Percentiles rank a stretch among this genome's conserved stretches.
These are phyloP conservation scores for Penicillium sp. DNA, from an alignment of 2,329 filamentous ascomycete species.

Conservation along the genomic window DNA sequence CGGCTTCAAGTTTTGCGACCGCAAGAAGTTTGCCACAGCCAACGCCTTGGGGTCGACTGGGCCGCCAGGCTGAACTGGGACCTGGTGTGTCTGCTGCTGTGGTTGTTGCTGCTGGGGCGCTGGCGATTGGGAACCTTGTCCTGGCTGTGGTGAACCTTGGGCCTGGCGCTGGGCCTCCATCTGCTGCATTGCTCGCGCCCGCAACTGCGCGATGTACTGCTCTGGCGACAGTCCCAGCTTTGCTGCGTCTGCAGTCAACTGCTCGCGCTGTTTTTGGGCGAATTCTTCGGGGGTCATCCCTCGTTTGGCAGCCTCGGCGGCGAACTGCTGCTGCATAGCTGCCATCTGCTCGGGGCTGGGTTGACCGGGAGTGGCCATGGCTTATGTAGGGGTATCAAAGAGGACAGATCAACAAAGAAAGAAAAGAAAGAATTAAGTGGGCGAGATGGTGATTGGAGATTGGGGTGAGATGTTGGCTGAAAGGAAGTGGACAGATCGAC, in stretches of 20 bases:
- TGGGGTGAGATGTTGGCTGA: not conserved
- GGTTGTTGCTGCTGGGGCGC: constrained; percentile 22
- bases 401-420: not conserved
- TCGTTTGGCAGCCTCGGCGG: constrained; percentile 72
- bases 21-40: constrained; percentile 82
- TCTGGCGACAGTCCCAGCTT: constrained; percentile 50
- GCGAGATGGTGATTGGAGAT: not conserved
- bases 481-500: constrained; percentile 26
- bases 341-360: constrained; percentile 80
- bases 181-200: constrained; percentile 45
- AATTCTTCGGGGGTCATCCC: constrained; percentile 84
- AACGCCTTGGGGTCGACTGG: constrained; percentile 85
- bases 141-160: constrained; percentile 35
- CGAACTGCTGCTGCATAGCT: constrained; percentile 75
- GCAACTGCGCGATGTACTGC: constrained; percentile 43
- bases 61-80: constrained; percentile 43
- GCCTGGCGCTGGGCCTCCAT: constrained; percentile 33
- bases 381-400: constrained; percentile 4
- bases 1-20: constrained; percentile 75
- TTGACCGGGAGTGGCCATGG: constrained; percentile 37
- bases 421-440: not conserved
- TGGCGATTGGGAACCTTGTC: constrained; percentile 28
- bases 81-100: constrained; percentile 41
- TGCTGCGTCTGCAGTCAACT: constrained; percentile 44
- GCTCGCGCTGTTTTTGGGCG: constrained; percentile 54